These are phyloP conservation scores for Emmonsiellopsis sp. DNA, from an alignment of 2,329 filamentous ascomycete genomes.

Conservation along the genomic window DNA sequence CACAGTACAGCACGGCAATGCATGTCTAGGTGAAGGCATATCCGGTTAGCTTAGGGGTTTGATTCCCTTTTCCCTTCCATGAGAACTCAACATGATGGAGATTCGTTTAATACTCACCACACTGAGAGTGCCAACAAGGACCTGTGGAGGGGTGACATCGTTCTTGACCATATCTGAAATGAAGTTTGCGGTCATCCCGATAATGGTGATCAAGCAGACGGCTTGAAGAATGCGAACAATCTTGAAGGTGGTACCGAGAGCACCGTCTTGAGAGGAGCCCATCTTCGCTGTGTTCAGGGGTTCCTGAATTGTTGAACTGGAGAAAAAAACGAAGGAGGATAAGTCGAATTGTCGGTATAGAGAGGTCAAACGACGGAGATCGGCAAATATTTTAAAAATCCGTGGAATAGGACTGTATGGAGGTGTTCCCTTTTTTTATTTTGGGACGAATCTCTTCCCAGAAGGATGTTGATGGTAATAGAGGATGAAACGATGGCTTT, in stretches of 20 bases:
- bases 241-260: conserved; percentile 70
- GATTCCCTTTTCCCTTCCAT: too few species aligned
- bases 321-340: background rate
- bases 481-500: background rate
- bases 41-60: conserved; percentile 8
- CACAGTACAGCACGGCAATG: conserved; percentile 68
- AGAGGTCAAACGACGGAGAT: too few species aligned
- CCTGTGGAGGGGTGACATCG: conserved; percentile 56
- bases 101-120: conserved; percentile 52
- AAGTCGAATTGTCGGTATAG: background rate
- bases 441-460: background rate
- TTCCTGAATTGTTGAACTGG: background rate
- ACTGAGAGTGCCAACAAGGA: conserved; percentile 67
- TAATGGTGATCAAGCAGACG: conserved; percentile 62
- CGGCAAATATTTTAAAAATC: background rate
- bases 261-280: conserved; percentile 52
- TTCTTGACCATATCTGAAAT: conserved; percentile 63
- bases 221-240: conserved; percentile 61
- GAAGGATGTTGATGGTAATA: background rate
- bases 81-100: background rate
- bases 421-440: background rate
- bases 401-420: background rate
- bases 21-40: conserved; percentile 48
- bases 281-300: conserved; percentile 26
- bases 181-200: conserved; percentile 76